Conservation (phyloP, 1,284 basidiomycete species). For the Rhodotorula sp. region DNA sequence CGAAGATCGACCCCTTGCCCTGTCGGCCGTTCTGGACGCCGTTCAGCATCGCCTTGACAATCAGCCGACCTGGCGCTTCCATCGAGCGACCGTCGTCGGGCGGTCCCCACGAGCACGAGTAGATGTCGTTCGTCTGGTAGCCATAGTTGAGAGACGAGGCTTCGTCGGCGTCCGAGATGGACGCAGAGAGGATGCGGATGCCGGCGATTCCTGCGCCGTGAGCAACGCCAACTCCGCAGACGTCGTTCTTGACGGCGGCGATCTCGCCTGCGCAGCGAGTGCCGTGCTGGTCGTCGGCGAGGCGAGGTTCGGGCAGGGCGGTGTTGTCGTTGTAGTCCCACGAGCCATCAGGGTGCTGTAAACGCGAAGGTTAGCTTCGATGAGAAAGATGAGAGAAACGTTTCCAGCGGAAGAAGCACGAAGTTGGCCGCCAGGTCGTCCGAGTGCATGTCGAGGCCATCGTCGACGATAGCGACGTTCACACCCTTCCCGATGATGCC, state of each 20-base stretch:
- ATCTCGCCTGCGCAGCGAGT: conserved; percentile 98
- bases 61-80: conserved; percentile 90
- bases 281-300: conserved; percentile 92
- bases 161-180: conserved; percentile 98
- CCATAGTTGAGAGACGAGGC: conserved; percentile 91
- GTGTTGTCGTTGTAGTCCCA: conserved; percentile 97
- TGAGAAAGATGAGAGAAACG: neutral
- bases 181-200: conserved; percentile 89
- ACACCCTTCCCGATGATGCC: conserved; percentile 83
- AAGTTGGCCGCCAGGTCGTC: conserved; percentile 87
- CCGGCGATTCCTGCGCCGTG: conserved; percentile 89
- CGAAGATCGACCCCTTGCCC: conserved; percentile 90
- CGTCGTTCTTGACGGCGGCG: conserved; percentile 92
- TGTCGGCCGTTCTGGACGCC: conserved; percentile 86
- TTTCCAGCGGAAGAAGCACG: conserved; percentile 57
- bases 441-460: conserved; percentile 88
- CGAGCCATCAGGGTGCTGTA: conserved; percentile 79
- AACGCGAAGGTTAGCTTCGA: neutral
- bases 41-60: conserved; percentile 91
- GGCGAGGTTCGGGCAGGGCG: conserved; percentile 77
- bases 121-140: conserved; percentile 89
- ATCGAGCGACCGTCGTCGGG: conserved; percentile 92
- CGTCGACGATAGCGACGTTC: conserved; percentile 87
- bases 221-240: conserved; percentile 93
- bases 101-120: conserved; percentile 86